phyloP scores from a whole-genome alignment of 2,329 filamentous ascomycete genomes.

The Epichloe sp. region DNA sequence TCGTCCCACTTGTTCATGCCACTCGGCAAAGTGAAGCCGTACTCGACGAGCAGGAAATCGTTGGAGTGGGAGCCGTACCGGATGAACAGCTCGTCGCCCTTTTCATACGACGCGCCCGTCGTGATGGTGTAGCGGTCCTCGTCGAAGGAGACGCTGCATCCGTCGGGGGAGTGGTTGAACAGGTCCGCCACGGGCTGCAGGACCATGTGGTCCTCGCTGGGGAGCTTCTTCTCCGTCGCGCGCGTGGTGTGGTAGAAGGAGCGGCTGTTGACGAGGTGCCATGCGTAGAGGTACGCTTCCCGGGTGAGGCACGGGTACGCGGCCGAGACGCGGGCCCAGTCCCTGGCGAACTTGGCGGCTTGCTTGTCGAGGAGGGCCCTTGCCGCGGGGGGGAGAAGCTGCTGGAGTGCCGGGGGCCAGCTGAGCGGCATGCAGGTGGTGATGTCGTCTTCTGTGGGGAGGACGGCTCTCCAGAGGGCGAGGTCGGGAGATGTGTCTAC shows the following conservation, averaged over 20 bases:
- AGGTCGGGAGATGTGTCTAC: constrained; percentile 36
- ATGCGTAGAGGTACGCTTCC: constrained; percentile 38
- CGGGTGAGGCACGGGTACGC: constrained; percentile 16
- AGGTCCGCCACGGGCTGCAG: constrained; percentile 62
- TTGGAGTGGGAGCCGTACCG: constrained; percentile 58
- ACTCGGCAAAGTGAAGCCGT: constrained; percentile 33
- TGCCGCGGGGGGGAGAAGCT: constrained; percentile 30
- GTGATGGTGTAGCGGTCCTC: constrained; percentile 39
- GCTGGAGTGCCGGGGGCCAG: constrained; percentile 31
- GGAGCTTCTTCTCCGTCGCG: constrained; percentile 27
- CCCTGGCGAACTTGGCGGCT: constrained; percentile 25
- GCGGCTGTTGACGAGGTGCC: constrained; percentile 49
- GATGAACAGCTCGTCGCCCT: constrained; percentile 53
- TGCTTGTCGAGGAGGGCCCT: constrained; percentile 39
- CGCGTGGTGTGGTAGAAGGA: constrained; percentile 45
- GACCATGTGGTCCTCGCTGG: constrained; percentile 47
- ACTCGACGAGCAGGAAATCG: constrained; percentile 59
- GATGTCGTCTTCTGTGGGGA: constrained; percentile 52
- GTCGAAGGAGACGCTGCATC: constrained; percentile 41
- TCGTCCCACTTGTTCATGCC: constrained; percentile 40
- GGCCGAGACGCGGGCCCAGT: constrained; percentile 25
- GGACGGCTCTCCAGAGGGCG: constrained; percentile 49
- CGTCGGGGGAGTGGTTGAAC: constrained; percentile 44
- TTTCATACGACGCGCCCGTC: constrained; percentile 34
- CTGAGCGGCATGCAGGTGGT: constrained; percentile 28